A percentile compares a stretch with the other conserved stretches of the same genome.
Evolutionary conservation across 2,329 filamentous ascomycete genomes (phyloP).

Genomic region (Clonostachys solani): DNA sequence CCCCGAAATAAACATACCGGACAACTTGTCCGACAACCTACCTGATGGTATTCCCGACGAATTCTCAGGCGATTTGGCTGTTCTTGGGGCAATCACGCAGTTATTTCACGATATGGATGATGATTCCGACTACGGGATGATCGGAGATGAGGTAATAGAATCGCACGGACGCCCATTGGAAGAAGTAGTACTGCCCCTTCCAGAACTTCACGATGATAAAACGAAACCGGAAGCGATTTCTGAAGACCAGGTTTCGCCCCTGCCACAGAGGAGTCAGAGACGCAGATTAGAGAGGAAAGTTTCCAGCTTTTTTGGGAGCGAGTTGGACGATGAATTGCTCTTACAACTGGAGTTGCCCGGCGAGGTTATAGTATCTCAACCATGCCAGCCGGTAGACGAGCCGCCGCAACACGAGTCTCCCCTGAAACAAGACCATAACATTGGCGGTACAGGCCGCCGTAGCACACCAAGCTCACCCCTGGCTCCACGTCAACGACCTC

Average conservation of each 20-base stretch:
- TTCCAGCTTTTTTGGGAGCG: background rate
- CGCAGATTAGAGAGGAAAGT: no score
- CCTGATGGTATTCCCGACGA: background rate
- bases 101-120: background rate
- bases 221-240: no score
- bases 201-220: background rate
- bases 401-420: background rate
- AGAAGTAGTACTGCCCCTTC: background rate
- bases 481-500: constrained; percentile 15
- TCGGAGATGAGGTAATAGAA: no score
- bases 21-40: no score
- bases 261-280: no score
- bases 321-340: background rate
- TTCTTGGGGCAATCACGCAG: background rate
- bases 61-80: background rate
- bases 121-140: background rate
- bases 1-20: no score
- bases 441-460: background rate
- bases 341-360: background rate
- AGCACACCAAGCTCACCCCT: constrained; percentile 5
- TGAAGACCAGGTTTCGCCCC: no score
- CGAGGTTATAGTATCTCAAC: background rate
- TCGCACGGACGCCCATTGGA: no score
- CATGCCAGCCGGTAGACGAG: no score
- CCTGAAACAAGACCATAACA: background rate